phyloP scores from a whole-genome alignment of 768 basidiomycete species.

The Amylocystis lapponica region DNA sequence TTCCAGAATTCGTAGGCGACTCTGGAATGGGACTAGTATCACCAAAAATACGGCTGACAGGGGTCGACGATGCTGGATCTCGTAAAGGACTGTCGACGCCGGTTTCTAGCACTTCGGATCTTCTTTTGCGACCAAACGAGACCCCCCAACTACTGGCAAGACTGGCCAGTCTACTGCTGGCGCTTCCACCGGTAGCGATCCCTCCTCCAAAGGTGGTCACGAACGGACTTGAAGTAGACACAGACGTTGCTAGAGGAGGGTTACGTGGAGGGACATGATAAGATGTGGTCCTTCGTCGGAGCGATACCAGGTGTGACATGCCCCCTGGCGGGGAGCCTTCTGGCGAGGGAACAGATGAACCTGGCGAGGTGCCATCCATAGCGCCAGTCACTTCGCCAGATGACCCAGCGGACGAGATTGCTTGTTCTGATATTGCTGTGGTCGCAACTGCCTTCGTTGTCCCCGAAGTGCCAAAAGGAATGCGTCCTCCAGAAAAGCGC shows the following conservation, averaged over 20 bases:
- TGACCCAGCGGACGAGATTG: constrained; percentile 40
- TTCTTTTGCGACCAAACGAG: constrained; percentile 54
- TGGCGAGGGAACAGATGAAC: constrained; percentile 40
- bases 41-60: constrained; percentile 5
- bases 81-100: constrained; percentile 1
- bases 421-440: constrained; percentile 57
- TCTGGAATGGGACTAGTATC: constrained; percentile 11
- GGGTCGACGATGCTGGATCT: constrained; percentile 1
- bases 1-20: constrained; percentile 3
- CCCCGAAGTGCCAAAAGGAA: constrained; percentile 49
- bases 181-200: constrained; percentile 8
- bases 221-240: constrained; percentile 13
- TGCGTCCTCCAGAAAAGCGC: constrained; percentile 56
- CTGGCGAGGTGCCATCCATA: constrained; percentile 8
- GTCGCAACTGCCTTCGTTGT: constrained; percentile 59
- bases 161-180: constrained; percentile 26
- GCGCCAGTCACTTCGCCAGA: constrained; percentile 22
- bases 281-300: constrained; percentile 55
- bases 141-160: constrained; percentile 54
- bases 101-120: constrained; percentile 6
- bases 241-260: background rate
- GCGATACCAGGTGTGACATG: constrained; percentile 38
- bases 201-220: constrained; percentile 16
- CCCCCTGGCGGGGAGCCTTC: constrained; percentile 60
- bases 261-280: constrained; percentile 42